Percentiles rank a stretch among this genome's conserved stretches.
Evolutionary conservation across 495 filamentous ascomycete species (phyloP).

Genomic region (Thozetella sp.): DNA sequence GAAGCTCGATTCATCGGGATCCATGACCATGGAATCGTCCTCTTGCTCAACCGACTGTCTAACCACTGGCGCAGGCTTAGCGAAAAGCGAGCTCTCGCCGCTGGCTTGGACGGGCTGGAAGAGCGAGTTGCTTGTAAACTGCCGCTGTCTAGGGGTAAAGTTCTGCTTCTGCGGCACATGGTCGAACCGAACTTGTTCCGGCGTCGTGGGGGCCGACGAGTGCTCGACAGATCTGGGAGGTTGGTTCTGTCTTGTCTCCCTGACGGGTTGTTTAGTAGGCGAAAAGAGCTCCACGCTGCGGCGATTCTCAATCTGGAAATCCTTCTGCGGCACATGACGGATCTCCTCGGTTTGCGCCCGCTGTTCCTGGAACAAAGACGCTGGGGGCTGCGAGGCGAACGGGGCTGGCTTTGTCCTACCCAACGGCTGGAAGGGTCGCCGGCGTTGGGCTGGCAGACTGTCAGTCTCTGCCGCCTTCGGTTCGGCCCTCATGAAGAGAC

Average conservation of each 20-base stretch:
- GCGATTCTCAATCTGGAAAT: constrained; percentile 17
- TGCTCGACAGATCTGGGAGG: not conserved
- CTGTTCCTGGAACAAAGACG: not conserved
- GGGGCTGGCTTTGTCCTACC: not conserved
- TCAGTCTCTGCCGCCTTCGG: not conserved
- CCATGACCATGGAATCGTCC: constrained; percentile 15
- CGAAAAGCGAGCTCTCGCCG: not conserved
- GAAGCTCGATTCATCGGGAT: constrained; percentile 10
- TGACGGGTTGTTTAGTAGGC: constrained; percentile 17
- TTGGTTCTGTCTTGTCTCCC: constrained; percentile 5
- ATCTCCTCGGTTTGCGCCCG: constrained; percentile 7
- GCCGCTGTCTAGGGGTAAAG: constrained; percentile 46
- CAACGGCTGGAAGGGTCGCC: not conserved
- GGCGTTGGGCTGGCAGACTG: not conserved
- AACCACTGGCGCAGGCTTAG: not conserved
- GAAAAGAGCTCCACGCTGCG: constrained; percentile 21
- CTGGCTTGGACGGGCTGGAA: constrained; percentile 21
- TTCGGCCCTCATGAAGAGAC: not conserved
- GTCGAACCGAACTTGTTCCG: constrained; percentile 20
- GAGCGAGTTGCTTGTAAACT: constrained; percentile 25
- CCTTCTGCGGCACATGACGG: constrained; percentile 28
- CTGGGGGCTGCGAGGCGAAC: not conserved
- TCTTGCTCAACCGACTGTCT: constrained; percentile 13
- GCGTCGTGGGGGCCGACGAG: constrained; percentile 25
- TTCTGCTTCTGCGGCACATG: constrained; percentile 49